Evolutionary conservation across 2,329 filamentous ascomycete genomes (phyloP), one percentile per base, ranked within the genome.

Genomic region (Tolypocladium inflatum): DNA sequence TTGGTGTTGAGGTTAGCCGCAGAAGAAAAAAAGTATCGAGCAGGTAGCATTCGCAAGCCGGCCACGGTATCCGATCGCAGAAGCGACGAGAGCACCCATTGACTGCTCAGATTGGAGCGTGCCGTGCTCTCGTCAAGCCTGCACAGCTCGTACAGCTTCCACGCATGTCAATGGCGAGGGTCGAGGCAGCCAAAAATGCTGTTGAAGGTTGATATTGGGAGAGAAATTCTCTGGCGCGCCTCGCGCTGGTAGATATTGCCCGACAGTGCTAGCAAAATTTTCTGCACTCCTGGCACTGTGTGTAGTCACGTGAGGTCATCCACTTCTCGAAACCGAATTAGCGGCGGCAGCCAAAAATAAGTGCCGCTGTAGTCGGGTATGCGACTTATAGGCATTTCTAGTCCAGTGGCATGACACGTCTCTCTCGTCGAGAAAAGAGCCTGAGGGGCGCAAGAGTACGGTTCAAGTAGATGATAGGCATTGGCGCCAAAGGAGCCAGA

Each of bases 231-330:
- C 21, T 2, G 33, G 39, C 19, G 13, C 54, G 33, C 39, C 35
- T 42, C 55, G 50, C 58, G 58, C 10, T 45, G 8, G 61, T 65
- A 67, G 67, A 70, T 71, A 71, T 71, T 67, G 64, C 3, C 43
- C 58, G 42, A 70, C 70, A 71, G 70, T 71, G 70, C 59, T 33
- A 64, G 59, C 50, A 68, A 69, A 67, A 57, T 62, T 70, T 65
- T 55, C 52, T 7, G 13, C 37, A 30, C 52, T n/a, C 0, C n/a
- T 19, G 11, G 57, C 69, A 71, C 70, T 71, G 70, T 71, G 50
- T 0, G 0, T 0, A 0, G 1, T 48, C 69, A 71, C 68, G 70
- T 71, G 70, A 65, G 9, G 2, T 4, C 21, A 26, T 50, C 54
- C 56, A 51, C 52, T 57, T 48, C 55, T 17, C 13, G 7, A 11